Evolutionary conservation across 2,329 filamentous ascomycete genomes (phyloP), one percentile per base, ranked within the genome.

Genomic region (Cordyceps sp.): DNA sequence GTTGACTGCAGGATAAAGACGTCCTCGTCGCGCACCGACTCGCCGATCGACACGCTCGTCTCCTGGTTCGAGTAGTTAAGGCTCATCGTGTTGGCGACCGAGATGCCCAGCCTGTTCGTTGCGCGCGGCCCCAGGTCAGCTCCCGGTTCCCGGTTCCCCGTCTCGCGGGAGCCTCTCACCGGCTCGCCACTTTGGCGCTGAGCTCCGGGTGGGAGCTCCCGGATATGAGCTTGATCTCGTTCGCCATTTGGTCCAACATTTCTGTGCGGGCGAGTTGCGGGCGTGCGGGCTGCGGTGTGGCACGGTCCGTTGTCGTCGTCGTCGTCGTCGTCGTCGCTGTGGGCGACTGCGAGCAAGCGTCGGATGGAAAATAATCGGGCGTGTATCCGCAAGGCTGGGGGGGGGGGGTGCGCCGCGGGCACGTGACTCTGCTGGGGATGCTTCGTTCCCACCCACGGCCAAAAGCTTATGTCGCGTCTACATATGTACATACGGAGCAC

Each of bases 1-100:
- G 90, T 93, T 17, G 88, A 93, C 60, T 96, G 88, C 38, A 96
- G 67, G 47, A 96, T 93, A 62, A 94, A 96, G 51, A 94, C 86
- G 72, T 96, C 88, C 68, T 96, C 88, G 54, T 96, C 88, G 58
- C 88, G 73, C 33, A 96, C 88, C 40, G 82, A 92, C 62, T 96
- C 88, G 52, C 88, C 30, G 15, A 98, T 93, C 58, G 85, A 93
- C 36, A 96, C 85, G 44, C 78, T 83, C 32, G 79, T 86, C 53
- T 90, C 81, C 48, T 84, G 79, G 55, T 88, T 88, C 30, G 81
- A 86, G 59, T 86, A 85, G 52, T 86, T 82, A 39, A 88, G 64
- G 40, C 78, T 78, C 62, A 84, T 71, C 29, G 80, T 81, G 61
- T 82, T 82, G 39, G 78, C 77, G 45, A 84, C 67, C 46, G 83